Conservation (phyloP, 768 basidiomycete genomes). For the Suillus subluteus region DNA sequence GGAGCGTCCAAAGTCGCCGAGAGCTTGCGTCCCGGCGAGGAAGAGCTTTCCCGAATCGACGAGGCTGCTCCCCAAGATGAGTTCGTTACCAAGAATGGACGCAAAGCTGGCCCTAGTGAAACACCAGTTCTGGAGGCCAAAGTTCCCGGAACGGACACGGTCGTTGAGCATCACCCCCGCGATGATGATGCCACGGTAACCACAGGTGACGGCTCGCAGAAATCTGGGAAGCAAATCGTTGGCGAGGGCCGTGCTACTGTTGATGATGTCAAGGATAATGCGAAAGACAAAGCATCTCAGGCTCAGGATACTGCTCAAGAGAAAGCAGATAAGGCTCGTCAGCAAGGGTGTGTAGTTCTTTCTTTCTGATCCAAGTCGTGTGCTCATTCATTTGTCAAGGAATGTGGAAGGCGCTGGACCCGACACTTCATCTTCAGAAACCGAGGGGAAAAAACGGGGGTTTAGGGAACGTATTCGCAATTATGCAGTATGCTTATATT, state of each 20-base stretch:
- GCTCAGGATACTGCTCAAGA: slow-evolving; percentile 12
- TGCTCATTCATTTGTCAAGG: slow-evolving; percentile 23
- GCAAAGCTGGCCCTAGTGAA: slow-evolving; percentile 45
- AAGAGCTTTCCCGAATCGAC: slow-evolving; percentile 66
- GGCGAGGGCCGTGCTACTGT: slow-evolving; percentile 22
- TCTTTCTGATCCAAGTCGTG: too few species aligned
- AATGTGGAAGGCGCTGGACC: slow-evolving; percentile 27
- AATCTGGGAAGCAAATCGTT: slow-evolving; percentile 29
- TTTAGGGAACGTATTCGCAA: slow-evolving; percentile 35
- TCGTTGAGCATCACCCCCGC: slow-evolving; percentile 53
- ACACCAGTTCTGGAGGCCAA: slow-evolving; percentile 51
- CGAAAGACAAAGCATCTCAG: slow-evolving; percentile 11
- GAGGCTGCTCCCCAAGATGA: slow-evolving; percentile 69
- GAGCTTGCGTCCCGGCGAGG: slow-evolving; percentile 64
- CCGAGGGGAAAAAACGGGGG: slow-evolving; percentile 40
- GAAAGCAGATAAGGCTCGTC: slow-evolving; percentile 9
- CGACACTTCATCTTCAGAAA: slow-evolving; percentile 29
- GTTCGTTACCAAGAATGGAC: slow-evolving; percentile 55
- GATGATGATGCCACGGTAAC: slow-evolving; percentile 44
- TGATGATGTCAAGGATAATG: slow-evolving; percentile 17
- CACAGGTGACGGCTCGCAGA: slow-evolving; percentile 38
- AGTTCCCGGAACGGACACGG: slow-evolving; percentile 48
- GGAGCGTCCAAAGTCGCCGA: slow-evolving; percentile 73
- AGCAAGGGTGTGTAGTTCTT: slow-evolving; percentile 20
- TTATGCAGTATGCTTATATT: slow-evolving; percentile 28